phyloP scores from a whole-genome alignment of 345 rosid genomes.

The Brassica incana region DNA sequence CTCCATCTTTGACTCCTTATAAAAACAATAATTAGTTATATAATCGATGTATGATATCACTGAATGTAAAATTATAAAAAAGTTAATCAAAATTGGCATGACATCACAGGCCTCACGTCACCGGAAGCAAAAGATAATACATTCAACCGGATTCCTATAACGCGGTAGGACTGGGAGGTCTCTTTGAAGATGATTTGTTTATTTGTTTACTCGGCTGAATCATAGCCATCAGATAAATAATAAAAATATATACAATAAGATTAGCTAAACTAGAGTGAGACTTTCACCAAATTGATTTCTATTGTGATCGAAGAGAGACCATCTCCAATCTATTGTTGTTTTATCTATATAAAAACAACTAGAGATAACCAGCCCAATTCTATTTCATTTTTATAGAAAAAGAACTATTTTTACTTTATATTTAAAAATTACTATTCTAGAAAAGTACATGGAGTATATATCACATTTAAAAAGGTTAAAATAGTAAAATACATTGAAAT shows the following conservation, averaged over 20 bases:
- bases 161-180: slow-evolving; percentile 25
- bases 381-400: no score
- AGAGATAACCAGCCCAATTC: no score
- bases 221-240: slow-evolving; percentile 5
- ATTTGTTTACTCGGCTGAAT: slow-evolving; percentile 27
- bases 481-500: no score
- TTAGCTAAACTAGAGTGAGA: no score
- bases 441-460: no score
- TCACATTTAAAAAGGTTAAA: no score
- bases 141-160: slow-evolving; percentile 13
- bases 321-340: no score
- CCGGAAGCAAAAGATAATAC: background rate
- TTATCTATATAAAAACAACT: no score
- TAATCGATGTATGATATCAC: background rate
- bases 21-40: background rate
- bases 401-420: no score
- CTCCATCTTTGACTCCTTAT: background rate
- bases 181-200: slow-evolving; percentile 17
- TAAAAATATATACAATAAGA: no score
- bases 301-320: background rate
- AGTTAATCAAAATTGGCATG: slow-evolving; percentile 5
- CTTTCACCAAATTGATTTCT: background rate
- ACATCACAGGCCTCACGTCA: slow-evolving; percentile 28
- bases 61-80: background rate
- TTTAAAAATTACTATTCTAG: no score